A percentile compares a stretch with the other conserved stretches of the same genome.
Evolutionary conservation across 805 yeast species (phyloP).

Genomic region (Kodamaea restingae): DNA sequence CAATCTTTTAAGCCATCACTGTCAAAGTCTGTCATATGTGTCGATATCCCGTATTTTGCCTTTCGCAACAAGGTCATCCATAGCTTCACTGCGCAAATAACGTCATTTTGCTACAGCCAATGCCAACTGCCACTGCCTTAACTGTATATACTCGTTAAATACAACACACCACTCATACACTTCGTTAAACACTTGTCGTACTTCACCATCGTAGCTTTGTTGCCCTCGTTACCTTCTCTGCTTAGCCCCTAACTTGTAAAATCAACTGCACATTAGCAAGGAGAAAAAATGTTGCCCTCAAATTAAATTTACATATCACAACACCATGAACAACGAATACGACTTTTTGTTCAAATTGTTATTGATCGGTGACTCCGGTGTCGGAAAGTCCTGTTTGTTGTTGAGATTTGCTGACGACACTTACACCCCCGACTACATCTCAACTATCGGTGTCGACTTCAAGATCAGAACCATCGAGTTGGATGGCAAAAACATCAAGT

Average conservation of each 20-base stretch:
- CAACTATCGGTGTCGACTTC: conserved; percentile 97
- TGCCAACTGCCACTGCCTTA: too few relatives aligned
- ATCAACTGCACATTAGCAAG: conserved; percentile 4
- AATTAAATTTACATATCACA: conserved; percentile 8
- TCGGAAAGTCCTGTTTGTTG: conserved; percentile 93
- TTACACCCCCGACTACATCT: conserved; percentile 92
- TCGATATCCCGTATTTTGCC: too few relatives aligned
- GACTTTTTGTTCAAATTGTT: conserved; percentile 93
- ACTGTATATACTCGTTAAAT: too few relatives aligned
- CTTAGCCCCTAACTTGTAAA: conserved; percentile 1
- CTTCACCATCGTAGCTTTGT: too few relatives aligned
- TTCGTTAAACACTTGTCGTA: too few relatives aligned
- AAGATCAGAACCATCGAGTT: conserved; percentile 84
- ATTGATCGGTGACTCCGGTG: conserved; percentile 97
- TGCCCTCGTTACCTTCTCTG: too few relatives aligned
- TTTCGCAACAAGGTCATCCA: too few relatives aligned
- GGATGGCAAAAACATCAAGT: conserved; percentile 94
- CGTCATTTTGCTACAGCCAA: too few relatives aligned
- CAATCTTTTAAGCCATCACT: too few relatives aligned
- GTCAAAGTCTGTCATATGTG: too few relatives aligned
- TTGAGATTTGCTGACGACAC: conserved; percentile 96
- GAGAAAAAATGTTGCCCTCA: conserved; percentile 6
- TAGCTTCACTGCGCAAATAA: too few relatives aligned
- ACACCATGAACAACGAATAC: conserved; percentile 84
- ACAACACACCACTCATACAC: too few relatives aligned